Evolutionary conservation across 352 stramenopile species (phyloP).

Genomic region (Globisporangium canariense): DNA sequence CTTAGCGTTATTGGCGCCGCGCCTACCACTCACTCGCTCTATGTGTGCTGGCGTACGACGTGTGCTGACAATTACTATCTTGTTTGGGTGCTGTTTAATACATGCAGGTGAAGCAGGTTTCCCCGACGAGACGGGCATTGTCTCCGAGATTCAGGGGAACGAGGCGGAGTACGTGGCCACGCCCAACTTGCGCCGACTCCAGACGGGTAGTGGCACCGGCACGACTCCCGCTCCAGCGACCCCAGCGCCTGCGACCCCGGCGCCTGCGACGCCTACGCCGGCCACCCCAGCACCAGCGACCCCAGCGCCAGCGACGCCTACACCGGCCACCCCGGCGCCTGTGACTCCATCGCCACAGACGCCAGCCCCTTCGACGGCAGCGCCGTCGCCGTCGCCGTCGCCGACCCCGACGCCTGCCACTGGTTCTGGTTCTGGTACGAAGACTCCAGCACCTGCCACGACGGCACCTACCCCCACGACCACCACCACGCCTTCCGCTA

Average conservation of each 20-base stretch:
- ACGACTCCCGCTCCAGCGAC: slow-evolving; percentile 19
- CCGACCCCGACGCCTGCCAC: background rate
- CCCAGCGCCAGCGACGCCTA: slow-evolving; percentile 14
- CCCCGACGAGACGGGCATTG: slow-evolving; percentile 13
- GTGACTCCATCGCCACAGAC: slow-evolving; percentile 14
- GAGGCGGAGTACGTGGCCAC: slow-evolving; percentile 14
- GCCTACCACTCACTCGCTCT: background rate
- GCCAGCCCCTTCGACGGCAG: slow-evolving; percentile 7
- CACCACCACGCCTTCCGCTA: background rate
- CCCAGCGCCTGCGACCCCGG: slow-evolving; percentile 13
- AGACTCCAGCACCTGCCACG: slow-evolving; percentile 12
- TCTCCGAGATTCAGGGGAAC: slow-evolving; percentile 16
- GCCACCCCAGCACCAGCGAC: slow-evolving; percentile 22
- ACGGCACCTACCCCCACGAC: slow-evolving; percentile 1
- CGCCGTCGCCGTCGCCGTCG: slow-evolving; percentile 1
- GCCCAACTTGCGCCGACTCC: slow-evolving; percentile 11
- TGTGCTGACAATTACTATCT: background rate
- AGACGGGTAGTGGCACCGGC: background rate
- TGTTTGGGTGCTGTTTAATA: background rate
- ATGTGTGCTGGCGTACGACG: background rate
- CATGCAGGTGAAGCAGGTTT: slow-evolving; percentile 20
- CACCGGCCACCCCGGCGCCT: slow-evolving; percentile 9
- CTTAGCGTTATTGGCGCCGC: background rate
- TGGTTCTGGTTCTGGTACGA: background rate
- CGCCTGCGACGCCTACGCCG: slow-evolving; percentile 15